Conservation (phyloP, 1,284 basidiomycete genomes). For the Cronartium ribicola region DNA sequence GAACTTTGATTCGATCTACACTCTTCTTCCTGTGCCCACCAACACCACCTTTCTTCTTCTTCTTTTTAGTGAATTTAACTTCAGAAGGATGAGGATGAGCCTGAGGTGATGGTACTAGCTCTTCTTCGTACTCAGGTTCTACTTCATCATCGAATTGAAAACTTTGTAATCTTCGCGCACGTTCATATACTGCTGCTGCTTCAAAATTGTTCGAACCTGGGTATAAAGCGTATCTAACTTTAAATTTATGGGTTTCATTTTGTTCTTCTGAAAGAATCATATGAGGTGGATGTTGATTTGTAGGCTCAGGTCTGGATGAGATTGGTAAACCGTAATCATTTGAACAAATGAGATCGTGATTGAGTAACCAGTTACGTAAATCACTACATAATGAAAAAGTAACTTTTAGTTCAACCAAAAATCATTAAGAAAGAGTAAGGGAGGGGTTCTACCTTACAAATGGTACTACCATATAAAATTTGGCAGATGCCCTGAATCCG, state of each 20-base stretch:
- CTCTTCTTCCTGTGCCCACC: not conserved
- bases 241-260: not conserved
- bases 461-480: slow-evolving; percentile 92
- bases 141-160: slow-evolving; percentile 22
- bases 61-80: slow-evolving; percentile 6
- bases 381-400: slow-evolving; percentile 9
- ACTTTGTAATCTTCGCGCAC: slow-evolving; percentile 18
- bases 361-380: slow-evolving; percentile 32
- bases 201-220: slow-evolving; percentile 16
- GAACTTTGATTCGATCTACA: not conserved
- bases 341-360: slow-evolving; percentile 18
- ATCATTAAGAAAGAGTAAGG: not conserved
- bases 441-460: slow-evolving; percentile 68
- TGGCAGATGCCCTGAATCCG: slow-evolving; percentile 56
- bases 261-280: not conserved
- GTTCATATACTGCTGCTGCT: slow-evolving; percentile 37
- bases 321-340: slow-evolving; percentile 16
- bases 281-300: slow-evolving; percentile 3
- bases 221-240: not conserved
- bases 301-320: slow-evolving; percentile 14
- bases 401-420: not conserved
- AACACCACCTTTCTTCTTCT: slow-evolving; percentile 7
- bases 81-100: slow-evolving; percentile 3
- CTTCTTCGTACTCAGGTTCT: slow-evolving; percentile 2
- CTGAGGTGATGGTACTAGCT: not conserved